These are phyloP conservation scores for Knufia petricola DNA, from an alignment of 2,329 filamentous ascomycete species.

Conservation along the genomic window DNA sequence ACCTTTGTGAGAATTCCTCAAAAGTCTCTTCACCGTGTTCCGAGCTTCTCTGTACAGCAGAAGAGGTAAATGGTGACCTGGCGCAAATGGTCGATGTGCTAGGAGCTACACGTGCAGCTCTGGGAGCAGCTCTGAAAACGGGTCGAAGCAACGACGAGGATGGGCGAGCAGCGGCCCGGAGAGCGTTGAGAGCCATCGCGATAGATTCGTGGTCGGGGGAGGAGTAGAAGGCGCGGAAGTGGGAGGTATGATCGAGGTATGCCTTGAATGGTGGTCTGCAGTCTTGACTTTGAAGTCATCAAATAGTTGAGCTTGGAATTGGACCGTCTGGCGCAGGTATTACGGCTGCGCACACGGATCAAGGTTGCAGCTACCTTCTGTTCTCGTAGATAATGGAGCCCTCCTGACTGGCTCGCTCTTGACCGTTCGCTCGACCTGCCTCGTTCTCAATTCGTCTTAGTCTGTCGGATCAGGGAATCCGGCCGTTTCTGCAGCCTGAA, in stretches of 20 bases:
- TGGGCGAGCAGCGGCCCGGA: conserved; percentile 13
- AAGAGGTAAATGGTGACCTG: conserved; percentile 33
- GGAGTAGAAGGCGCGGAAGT: background rate
- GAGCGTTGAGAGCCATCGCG: conserved; percentile 3
- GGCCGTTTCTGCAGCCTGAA: background rate
- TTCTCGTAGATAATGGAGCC: background rate
- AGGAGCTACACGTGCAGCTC: conserved; percentile 21
- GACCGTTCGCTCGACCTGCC: conserved; percentile 4
- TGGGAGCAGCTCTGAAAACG: conserved; percentile 17
- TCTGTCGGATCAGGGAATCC: background rate
- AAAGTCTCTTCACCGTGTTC: conserved; percentile 90
- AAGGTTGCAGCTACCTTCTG: background rate
- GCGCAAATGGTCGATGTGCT: conserved; percentile 12
- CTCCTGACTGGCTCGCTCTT: conserved; percentile 3
- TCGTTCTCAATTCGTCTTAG: background rate
- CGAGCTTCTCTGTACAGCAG: conserved; percentile 46
- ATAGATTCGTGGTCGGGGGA: background rate
- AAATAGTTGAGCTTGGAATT: conserved; percentile 5
- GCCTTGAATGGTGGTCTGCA: background rate
- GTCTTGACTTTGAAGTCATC: conserved; percentile 5
- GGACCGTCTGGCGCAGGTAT: conserved; percentile 38
- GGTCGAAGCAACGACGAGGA: conserved; percentile 20
- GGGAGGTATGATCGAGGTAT: background rate
- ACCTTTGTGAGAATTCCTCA: conserved; percentile 98
- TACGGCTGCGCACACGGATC: background rate